Percentiles rank a stretch among this genome's conserved stretches.
Conservation (phyloP, 768 basidiomycete species). For the Holtermanniella nyarrowii region DNA sequence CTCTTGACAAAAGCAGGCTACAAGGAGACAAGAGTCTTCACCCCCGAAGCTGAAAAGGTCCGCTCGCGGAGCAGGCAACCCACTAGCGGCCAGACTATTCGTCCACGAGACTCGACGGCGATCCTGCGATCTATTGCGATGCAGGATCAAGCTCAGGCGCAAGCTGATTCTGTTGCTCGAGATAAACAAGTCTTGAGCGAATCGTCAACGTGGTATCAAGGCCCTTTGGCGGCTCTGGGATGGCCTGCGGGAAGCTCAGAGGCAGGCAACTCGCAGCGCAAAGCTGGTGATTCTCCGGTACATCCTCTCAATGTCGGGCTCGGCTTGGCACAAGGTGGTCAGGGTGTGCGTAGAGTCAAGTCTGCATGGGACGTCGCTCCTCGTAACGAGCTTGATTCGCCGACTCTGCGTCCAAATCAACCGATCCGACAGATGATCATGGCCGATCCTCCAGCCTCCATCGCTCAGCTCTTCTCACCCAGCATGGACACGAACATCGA, state of each 20-base stretch:
- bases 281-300: neutral
- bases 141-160: neutral
- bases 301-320: slow-evolving; percentile 10
- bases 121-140: neutral
- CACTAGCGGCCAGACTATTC: neutral
- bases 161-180: too few relatives aligned
- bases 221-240: neutral
- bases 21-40: slow-evolving; percentile 82
- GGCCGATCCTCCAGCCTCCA: neutral
- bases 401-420: neutral
- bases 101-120: neutral
- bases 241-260: neutral
- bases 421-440: neutral
- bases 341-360: slow-evolving; percentile 25
- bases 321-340: slow-evolving; percentile 23
- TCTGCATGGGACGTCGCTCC: slow-evolving; percentile 16
- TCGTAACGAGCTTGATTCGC: slow-evolving; percentile 10
- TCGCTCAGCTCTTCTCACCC: neutral
- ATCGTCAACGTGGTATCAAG: neutral
- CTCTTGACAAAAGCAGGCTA: slow-evolving; percentile 78
- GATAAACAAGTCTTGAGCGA: neutral
- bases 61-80: slow-evolving; percentile 17
- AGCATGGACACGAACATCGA: neutral
- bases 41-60: slow-evolving; percentile 58
- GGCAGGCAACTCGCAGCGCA: neutral